Evolutionary conservation across 306 rosid genomes (phyloP).

Genomic region (Mimosa bimucronata): DNA sequence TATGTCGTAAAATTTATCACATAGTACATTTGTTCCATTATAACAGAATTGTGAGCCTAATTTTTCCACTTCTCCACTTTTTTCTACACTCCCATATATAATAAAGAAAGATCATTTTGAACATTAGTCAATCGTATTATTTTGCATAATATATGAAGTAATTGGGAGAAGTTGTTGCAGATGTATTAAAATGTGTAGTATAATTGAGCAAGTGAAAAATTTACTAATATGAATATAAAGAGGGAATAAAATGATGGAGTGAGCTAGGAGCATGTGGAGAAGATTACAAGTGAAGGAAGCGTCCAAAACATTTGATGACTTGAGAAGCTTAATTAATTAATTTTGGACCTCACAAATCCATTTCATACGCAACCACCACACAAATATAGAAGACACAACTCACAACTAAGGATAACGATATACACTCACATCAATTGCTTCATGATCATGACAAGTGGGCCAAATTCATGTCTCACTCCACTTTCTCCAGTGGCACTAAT

Average conservation of each 20-base stretch:
- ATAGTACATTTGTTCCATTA: too few relatives aligned
- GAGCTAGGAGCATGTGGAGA: slow-evolving; percentile 37
- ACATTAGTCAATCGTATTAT: too few relatives aligned
- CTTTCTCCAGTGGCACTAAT: not conserved
- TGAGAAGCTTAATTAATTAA: slow-evolving; percentile 3
- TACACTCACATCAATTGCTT: not conserved
- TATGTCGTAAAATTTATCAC: too few relatives aligned
- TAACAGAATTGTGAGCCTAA: too few relatives aligned
- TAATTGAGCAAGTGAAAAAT: not conserved
- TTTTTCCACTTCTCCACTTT: too few relatives aligned
- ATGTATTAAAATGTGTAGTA: not conserved
- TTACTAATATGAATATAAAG: not conserved
- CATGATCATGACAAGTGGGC: slow-evolving; percentile 34
- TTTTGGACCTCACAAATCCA: slow-evolving; percentile 27
- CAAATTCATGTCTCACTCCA: not conserved
- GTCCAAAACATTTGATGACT: slow-evolving; percentile 28
- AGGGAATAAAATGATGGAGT: slow-evolving; percentile 29
- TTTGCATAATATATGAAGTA: too few relatives aligned
- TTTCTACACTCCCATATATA: too few relatives aligned
- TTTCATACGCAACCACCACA: slow-evolving; percentile 33
- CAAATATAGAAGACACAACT: slow-evolving; percentile 22
- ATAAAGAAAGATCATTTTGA: too few relatives aligned
- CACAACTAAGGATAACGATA: slow-evolving; percentile 26
- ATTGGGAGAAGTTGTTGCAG: not conserved
- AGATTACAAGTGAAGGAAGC: slow-evolving; percentile 21